These are phyloP conservation scores for Hypoxylon sp. DNA, from an alignment of 2,329 filamentous ascomycete species.

Conservation along the genomic window DNA sequence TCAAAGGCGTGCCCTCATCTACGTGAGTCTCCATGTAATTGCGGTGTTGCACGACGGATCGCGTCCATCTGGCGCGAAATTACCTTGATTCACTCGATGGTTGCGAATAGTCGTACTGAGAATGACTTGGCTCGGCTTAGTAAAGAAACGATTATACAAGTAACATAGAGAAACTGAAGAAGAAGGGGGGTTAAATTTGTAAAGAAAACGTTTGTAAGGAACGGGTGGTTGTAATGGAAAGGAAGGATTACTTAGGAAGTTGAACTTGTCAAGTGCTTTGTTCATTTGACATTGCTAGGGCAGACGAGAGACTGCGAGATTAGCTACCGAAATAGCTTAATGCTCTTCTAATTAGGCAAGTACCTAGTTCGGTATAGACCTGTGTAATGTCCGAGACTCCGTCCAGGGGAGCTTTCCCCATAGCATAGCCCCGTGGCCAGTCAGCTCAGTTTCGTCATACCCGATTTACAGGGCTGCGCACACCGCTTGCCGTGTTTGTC, in stretches of 20 bases:
- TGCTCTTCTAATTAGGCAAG: constrained; percentile 33
- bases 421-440: constrained; percentile 24
- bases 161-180: constrained; percentile 30
- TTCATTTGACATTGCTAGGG: constrained; percentile 45
- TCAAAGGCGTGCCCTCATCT: constrained; percentile 55
- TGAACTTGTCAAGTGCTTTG: constrained; percentile 38
- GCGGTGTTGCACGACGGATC: constrained; percentile 49
- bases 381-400: constrained; percentile 46
- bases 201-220: constrained; percentile 22
- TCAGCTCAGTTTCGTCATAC: constrained; percentile 30
- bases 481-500: constrained; percentile 28
- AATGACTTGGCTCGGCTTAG: constrained; percentile 11
- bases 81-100: constrained; percentile 28
- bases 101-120: constrained; percentile 16
- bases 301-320: constrained; percentile 38
- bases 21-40: constrained; percentile 56
- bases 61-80: constrained; percentile 53
- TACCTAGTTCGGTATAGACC: constrained; percentile 29
- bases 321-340: constrained; percentile 28
- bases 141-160: constrained; percentile 15
- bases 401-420: constrained; percentile 40
- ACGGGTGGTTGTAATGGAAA: constrained; percentile 24
- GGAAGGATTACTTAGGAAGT: constrained; percentile 10
- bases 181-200: constrained; percentile 1
- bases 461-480: constrained; percentile 17